phyloP scores from a whole-genome alignment of 352 stramenopile genomes.

The Globisporangium recalcitrans region DNA sequence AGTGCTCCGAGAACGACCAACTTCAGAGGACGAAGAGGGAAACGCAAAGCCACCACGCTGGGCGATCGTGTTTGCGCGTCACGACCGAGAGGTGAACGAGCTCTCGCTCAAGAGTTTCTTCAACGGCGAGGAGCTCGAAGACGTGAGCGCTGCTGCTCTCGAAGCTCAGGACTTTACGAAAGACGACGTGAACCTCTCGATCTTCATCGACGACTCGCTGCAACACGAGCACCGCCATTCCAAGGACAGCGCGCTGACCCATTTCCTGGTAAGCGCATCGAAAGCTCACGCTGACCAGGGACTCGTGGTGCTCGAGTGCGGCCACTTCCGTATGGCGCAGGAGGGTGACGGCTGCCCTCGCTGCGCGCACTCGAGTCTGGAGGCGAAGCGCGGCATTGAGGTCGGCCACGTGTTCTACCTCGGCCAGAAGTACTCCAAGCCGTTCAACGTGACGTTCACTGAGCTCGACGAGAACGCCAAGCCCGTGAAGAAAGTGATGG shows the following conservation, averaged over 20 bases:
- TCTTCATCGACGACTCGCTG: constrained; percentile 75
- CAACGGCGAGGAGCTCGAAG: constrained; percentile 47
- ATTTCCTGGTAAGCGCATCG: background rate
- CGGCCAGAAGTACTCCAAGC: constrained; percentile 86
- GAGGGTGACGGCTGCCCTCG: constrained; percentile 60
- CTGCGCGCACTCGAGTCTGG: constrained; percentile 45
- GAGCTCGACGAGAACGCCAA: constrained; percentile 28
- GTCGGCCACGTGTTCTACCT: constrained; percentile 88
- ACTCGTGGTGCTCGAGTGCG: constrained; percentile 22
- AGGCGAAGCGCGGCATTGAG: constrained; percentile 81
- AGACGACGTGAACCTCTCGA: constrained; percentile 19
- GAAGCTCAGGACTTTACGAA: constrained; percentile 21
- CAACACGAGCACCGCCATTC: background rate
- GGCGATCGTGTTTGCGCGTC: constrained; percentile 52
- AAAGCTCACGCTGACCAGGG: background rate
- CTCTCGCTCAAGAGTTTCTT: constrained; percentile 69
- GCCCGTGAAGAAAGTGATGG: constrained; percentile 45
- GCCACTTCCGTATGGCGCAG: constrained; percentile 60
- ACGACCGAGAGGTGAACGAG: constrained; percentile 63
- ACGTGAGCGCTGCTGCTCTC: constrained; percentile 20
- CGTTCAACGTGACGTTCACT: constrained; percentile 61
- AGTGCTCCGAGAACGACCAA: constrained; percentile 29
- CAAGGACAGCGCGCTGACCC: background rate
- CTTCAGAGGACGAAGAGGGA: constrained; percentile 14
- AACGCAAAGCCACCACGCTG: constrained; percentile 16